Base-by-base conservation (phyloP, 805 yeast genomes). In the Torulaspora indica region DNA sequence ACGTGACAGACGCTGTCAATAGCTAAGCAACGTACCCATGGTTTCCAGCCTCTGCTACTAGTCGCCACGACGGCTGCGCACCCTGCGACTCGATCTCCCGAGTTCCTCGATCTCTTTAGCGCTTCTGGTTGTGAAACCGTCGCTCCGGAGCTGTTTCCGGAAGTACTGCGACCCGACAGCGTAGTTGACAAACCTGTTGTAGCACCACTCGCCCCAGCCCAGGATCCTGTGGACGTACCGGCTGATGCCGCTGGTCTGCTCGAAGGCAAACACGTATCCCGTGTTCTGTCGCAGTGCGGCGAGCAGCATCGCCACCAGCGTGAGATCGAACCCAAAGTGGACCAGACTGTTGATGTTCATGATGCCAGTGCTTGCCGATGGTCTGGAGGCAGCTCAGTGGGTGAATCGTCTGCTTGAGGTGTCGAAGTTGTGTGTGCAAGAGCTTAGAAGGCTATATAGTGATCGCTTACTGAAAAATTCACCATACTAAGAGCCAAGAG, bases 231-330 rank as follows among this genome's bases (percentile, higher is more conserved):
- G 70, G 34, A 82, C 63, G 69, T 77, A 74, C 27, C 68, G 62
- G 9, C 78, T 67, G 51, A 74, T 53, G 46, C 64, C 71, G 29
- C 33, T 30, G 34, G 61, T 65, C 1, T 45, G 34, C 36, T 66
- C 62, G 51, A 66, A 65, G 1, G 61, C 56, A 30, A 63, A 66
- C 53, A 75, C 76, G 37, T 81, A 70, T 0, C 97, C 97, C 0
- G 96, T 85, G 49, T 85, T 81, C 49, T 88, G 76, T 61, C 87
- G 83, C 42, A 90, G 75, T 3, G 95, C 95, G 0, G 97, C 96
- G 35, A 91, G 69, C 10, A 90, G 71, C 61, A 93, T 78, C 2
- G 96, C 85, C 7, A 87, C 69, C 46, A 90, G 70, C 3, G 90
- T 78, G 50, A 89, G 73, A 60, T 90, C 97, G 44, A 88, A 57